Base-by-base conservation (phyloP, 345 rosid genomes). In the Gossypium mustelinum region DNA sequence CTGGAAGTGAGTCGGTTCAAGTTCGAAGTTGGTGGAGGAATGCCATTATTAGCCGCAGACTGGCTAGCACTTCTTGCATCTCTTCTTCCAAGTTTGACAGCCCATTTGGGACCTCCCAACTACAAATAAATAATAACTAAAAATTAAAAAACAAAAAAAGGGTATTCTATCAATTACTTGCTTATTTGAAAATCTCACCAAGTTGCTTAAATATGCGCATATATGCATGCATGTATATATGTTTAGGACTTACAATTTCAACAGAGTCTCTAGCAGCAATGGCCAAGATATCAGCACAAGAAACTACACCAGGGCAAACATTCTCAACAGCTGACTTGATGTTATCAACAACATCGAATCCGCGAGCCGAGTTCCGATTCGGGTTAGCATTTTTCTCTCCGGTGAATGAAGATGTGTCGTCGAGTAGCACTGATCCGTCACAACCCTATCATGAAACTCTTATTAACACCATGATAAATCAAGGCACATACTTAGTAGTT, bases 71-170 rank as follows among this genome's bases (percentile, higher is more conserved):
- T 89, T 66, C 79, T 85, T 0, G 95, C 84, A 75, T 94, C 98
- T 84, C 97, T 87, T 79, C 97, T 87, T 79, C 97, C 98, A 14
- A 94, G 84, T 77, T 92, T 91, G 50, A 94, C 97, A 56, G 82
- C 64, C 97, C 97, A 94, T 14, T 8, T 78, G 0, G 91, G 97
- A 3, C 97, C 97, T 79, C 95, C 95, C 56, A 92, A 93, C 97
- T 94, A 57, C 62, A 56, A 43, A 51, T 18, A 16, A 34, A 34
- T 34, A 34, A 34, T 34, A 34, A 34, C 39, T 0, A 34, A 34
- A 34, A 34, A 4, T 4, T 0, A 4, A 34, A 34, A 22, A 22
- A 22, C 22, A 22, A 22, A 22, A 22, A 0, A 29, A 7, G 6
- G 12, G 57, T 3, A 11, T 39, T 72, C 8, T 56, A 34, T 55